Evolutionary conservation across 2,329 filamentous ascomycete species (phyloP).

Genomic region (Paraphaeosphaeria sporulosa): DNA sequence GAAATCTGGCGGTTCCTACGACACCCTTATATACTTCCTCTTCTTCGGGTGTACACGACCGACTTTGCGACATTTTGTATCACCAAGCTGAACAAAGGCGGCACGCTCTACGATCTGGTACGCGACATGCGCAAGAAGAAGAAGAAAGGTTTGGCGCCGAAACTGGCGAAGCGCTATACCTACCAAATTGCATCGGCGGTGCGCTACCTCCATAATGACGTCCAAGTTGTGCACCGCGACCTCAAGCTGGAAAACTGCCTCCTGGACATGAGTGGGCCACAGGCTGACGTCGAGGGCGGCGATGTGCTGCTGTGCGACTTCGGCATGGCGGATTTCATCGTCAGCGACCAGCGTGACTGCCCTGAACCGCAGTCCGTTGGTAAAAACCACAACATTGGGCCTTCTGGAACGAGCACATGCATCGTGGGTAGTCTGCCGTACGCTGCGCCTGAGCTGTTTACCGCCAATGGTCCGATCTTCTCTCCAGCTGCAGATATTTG

Average conservation of each 20-base stretch:
- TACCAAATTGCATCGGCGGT: conserved; percentile 70
- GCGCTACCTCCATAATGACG: conserved; percentile 72
- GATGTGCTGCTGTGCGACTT: conserved; percentile 72
- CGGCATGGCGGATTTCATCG: conserved; percentile 73
- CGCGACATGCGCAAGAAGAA: conserved; percentile 58
- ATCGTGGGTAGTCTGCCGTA: conserved; percentile 68
- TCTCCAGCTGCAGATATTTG: conserved; percentile 70
- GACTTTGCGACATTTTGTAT: conserved; percentile 75
- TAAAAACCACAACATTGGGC: conserved; percentile 57
- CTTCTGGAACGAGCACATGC: conserved; percentile 63
- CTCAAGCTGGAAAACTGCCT: conserved; percentile 75
- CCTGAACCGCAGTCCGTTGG: conserved; percentile 58
- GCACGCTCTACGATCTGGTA: conserved; percentile 70
- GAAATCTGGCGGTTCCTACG: conserved; percentile 71
- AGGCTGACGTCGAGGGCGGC: conserved; percentile 59
- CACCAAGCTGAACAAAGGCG: conserved; percentile 68
- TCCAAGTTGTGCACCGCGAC: conserved; percentile 71
- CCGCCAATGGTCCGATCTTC: conserved; percentile 50
- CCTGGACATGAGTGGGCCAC: conserved; percentile 61
- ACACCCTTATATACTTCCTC: conserved; percentile 67
- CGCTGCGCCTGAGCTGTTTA: conserved; percentile 59
- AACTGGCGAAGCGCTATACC: conserved; percentile 65
- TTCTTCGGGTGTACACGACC: conserved; percentile 71
- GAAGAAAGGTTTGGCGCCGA: conserved; percentile 55
- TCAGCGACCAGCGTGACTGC: conserved; percentile 60